These are phyloP conservation scores for Colletotrichum sp. DNA, from an alignment of 2,329 filamentous ascomycete genomes.

Conservation along the genomic window DNA sequence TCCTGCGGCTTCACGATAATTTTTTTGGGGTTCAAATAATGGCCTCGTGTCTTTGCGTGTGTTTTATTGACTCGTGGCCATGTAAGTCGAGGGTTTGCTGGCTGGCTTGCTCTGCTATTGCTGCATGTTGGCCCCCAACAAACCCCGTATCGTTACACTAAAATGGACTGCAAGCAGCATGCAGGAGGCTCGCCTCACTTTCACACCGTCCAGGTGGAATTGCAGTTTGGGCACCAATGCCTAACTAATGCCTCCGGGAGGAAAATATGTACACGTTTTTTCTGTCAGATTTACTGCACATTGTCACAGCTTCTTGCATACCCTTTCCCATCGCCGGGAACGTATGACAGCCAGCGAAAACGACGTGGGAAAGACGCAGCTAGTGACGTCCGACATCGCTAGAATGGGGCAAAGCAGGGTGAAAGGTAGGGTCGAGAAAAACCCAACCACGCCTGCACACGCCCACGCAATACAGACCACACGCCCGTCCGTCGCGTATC, in stretches of 20 bases:
- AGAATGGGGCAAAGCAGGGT: background rate
- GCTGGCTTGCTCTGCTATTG: background rate
- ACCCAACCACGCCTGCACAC: slow-evolving; percentile 2
- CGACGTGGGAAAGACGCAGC: background rate
- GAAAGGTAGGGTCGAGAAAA: background rate
- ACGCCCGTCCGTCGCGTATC: slow-evolving; percentile 11
- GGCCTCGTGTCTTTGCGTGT: background rate
- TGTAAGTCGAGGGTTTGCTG: background rate
- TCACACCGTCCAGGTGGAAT: background rate
- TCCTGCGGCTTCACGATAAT: slow-evolving; percentile 10
- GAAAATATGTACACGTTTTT: background rate
- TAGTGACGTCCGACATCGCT: slow-evolving; percentile 20
- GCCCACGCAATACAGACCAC: background rate
- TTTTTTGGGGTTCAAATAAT: background rate
- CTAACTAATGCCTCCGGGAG: slow-evolving; percentile 12
- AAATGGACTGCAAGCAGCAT: background rate
- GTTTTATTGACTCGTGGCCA: background rate
- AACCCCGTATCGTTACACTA: background rate
- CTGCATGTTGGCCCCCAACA: background rate
- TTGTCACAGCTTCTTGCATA: background rate
- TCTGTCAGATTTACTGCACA: background rate
- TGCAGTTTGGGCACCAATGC: slow-evolving; percentile 19
- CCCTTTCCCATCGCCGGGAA: background rate
- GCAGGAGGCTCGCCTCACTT: slow-evolving; percentile 15
- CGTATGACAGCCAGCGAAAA: background rate